Percentiles rank a stretch among this genome's conserved stretches.
Conservation (phyloP, 1,284 basidiomycete genomes). For the Takashimella koratensis region DNA sequence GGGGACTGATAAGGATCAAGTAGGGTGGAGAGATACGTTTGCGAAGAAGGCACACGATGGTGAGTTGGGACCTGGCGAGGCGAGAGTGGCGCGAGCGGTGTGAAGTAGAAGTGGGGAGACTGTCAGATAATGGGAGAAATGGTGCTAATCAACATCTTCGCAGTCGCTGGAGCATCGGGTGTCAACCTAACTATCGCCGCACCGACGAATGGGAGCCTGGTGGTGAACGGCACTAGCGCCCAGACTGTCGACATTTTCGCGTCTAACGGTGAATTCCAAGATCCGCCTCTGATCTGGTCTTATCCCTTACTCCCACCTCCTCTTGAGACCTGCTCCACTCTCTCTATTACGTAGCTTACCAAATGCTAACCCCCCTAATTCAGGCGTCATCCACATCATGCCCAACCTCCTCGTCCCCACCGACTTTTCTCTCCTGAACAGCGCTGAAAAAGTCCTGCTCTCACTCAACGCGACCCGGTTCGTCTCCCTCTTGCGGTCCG, state of each 20-base stretch:
- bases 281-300: no score
- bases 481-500: constrained; percentile 79
- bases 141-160: constrained; percentile 55
- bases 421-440: constrained; percentile 64
- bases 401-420: constrained; percentile 76
- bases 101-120: constrained; percentile 10
- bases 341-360: no score
- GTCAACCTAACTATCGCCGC: constrained; percentile 61
- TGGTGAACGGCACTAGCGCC: constrained; percentile 62
- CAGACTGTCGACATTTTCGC: constrained; percentile 77
- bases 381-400: constrained; percentile 81
- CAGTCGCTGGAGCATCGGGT: constrained; percentile 59
- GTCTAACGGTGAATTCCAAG: constrained; percentile 61
- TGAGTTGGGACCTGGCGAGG: constrained; percentile 15
- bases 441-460: constrained; percentile 75
- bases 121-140: no score
- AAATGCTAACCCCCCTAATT: no score
- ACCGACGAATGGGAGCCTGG: constrained; percentile 55
- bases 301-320: no score
- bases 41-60: constrained; percentile 20
- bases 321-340: no score
- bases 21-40: constrained; percentile 42
- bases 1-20: constrained; percentile 35
- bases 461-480: constrained; percentile 85
- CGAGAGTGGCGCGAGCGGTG: neutral